phyloP scores from a whole-genome alignment of 1,139 yeast species.

The Arxiozyma slooffiae region DNA sequence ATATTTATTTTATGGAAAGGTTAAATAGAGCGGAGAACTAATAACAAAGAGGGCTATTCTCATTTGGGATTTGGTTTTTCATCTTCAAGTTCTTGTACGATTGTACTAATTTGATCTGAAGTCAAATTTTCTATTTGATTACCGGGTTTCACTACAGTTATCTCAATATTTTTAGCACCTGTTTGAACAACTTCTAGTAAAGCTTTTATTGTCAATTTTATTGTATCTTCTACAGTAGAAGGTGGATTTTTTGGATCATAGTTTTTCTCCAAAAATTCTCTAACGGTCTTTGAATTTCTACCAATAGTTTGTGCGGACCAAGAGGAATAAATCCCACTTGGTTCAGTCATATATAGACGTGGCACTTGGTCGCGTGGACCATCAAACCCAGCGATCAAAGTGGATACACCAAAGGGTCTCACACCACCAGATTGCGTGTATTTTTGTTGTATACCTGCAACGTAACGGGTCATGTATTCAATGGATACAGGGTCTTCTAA shows the following conservation, averaged over 20 bases:
- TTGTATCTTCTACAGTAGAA: conserved; percentile 61
- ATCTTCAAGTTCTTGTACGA: conserved; percentile 77
- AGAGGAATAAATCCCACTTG: conserved; percentile 95
- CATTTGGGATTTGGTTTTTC: conserved; percentile 43
- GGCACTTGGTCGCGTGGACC: conserved; percentile 65
- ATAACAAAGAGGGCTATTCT: too few relatives aligned
- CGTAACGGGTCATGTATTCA: conserved; percentile 85
- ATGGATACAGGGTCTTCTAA: conserved; percentile 89
- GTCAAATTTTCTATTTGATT: conserved; percentile 44
- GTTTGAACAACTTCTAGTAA: conserved; percentile 94
- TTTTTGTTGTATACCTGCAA: conserved; percentile 94
- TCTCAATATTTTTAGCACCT: conserved; percentile 92
- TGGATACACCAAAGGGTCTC: conserved; percentile 93
- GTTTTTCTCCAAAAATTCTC: conserved; percentile 89
- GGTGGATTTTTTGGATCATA: conserved; percentile 49
- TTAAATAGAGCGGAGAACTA: background rate
- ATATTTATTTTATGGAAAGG: too few relatives aligned
- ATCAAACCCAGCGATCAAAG: conserved; percentile 92
- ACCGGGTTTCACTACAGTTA: conserved; percentile 74
- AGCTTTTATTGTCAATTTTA: conserved; percentile 75
- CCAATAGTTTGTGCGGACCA: conserved; percentile 99
- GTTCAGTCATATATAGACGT: conserved; percentile 87
- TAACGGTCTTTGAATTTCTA: conserved; percentile 86
- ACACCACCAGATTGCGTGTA: conserved; percentile 96
- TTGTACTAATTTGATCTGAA: conserved; percentile 63